Evolutionary conservation across 306 rosid genomes (phyloP).

Genomic region (Acmispon strigosus): DNA sequence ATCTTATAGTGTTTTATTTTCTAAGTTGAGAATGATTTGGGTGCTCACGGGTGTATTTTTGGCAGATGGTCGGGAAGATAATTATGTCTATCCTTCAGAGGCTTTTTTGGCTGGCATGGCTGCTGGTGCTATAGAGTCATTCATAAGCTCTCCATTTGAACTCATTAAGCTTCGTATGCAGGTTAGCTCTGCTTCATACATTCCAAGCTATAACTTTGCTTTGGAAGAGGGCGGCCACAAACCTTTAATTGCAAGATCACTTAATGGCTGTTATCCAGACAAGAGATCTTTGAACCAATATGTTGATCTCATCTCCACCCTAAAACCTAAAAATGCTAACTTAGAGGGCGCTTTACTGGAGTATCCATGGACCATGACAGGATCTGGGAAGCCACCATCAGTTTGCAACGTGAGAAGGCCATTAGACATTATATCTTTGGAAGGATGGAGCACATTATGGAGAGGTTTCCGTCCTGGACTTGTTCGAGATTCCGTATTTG

Average conservation of each 20-base stretch:
- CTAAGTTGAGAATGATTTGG: neutral
- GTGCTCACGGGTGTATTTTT: conserved; percentile 18
- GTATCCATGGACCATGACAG: conserved; percentile 94
- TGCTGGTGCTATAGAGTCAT: conserved; percentile 67
- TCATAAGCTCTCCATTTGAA: conserved; percentile 80
- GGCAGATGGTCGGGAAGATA: conserved; percentile 81
- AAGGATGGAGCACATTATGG: conserved; percentile 84
- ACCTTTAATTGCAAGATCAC: conserved; percentile 53
- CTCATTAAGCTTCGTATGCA: conserved; percentile 79
- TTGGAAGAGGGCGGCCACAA: conserved; percentile 40
- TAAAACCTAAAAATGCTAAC: conserved; percentile 60
- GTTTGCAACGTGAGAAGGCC: conserved; percentile 54
- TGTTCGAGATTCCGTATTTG: conserved; percentile 75
- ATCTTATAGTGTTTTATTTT: neutral
- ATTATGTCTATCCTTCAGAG: conserved; percentile 50
- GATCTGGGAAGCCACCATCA: conserved; percentile 80
- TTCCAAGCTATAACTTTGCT: conserved; percentile 37
- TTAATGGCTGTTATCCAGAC: conserved; percentile 63
- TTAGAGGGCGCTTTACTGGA: conserved; percentile 53
- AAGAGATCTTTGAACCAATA: conserved; percentile 52
- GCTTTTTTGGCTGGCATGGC: conserved; percentile 75
- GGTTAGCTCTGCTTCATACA: conserved; percentile 52
- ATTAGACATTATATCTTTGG: conserved; percentile 58
- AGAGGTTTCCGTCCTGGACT: conserved; percentile 80
- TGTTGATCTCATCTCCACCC: conserved; percentile 64